phyloP scores from a whole-genome alignment of 768 basidiomycete genomes.

The Fomitopsis serialis region DNA sequence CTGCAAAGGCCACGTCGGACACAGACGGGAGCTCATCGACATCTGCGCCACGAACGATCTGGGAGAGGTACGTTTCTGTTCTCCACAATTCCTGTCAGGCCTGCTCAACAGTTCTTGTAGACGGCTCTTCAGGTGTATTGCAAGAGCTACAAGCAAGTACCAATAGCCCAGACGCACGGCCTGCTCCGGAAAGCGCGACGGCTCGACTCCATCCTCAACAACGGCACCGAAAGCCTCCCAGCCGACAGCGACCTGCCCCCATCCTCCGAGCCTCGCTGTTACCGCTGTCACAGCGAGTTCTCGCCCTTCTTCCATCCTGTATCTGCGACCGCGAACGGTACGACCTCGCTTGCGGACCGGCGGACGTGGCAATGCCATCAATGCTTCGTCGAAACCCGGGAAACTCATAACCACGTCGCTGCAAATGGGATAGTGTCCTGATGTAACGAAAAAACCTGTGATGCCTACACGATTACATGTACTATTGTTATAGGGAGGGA shows the following conservation, averaged over 20 bases:
- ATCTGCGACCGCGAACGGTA: constrained; percentile 4
- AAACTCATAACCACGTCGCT: constrained; percentile 7
- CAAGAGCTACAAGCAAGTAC: constrained; percentile 77
- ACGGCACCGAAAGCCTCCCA: constrained; percentile 8
- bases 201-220: constrained; percentile 66
- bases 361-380: constrained; percentile 37
- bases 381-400: constrained; percentile 33
- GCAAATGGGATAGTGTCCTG: constrained; percentile 18
- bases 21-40: constrained; percentile 69
- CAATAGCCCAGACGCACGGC: constrained; percentile 68
- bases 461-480: constrained; percentile 34
- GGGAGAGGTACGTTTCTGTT: constrained; percentile 52
- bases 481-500: constrained; percentile 23
- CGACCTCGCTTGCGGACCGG: constrained; percentile 6
- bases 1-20: constrained; percentile 67
- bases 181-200: constrained; percentile 86
- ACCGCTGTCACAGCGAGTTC: constrained; percentile 58
- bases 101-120: constrained; percentile 32
- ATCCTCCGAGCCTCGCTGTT: constrained; percentile 39
- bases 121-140: constrained; percentile 89
- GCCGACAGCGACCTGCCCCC: constrained; percentile 4
- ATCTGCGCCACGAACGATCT: constrained; percentile 82
- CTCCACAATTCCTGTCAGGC: background rate
- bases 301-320: constrained; percentile 71
- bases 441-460: constrained; percentile 10